These are phyloP conservation scores for Exutisphaerella laricina DNA, from an alignment of 2,329 filamentous ascomycete genomes.

Conservation along the genomic window DNA sequence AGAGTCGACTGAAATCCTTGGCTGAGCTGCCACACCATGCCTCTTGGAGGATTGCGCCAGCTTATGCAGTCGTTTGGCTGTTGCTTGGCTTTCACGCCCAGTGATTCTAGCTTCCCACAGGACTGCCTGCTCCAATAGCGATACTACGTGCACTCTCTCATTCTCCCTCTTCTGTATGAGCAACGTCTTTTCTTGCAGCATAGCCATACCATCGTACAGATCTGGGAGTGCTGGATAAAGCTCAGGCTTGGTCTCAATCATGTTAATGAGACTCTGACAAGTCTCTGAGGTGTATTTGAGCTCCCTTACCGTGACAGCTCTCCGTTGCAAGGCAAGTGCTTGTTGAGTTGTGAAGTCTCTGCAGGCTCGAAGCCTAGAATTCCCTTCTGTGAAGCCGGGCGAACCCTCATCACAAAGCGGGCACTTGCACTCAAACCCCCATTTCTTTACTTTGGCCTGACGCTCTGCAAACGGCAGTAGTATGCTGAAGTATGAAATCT, in stretches of 20 bases:
- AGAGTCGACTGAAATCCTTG: neutral
- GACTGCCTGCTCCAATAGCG: conserved; percentile 11
- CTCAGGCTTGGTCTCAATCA: conserved; percentile 1
- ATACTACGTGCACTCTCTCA: conserved; percentile 10
- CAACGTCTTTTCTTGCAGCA: conserved; percentile 17
- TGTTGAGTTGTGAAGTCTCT: conserved; percentile 13
- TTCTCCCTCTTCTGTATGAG: conserved; percentile 10
- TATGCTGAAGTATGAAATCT: conserved; percentile 24
- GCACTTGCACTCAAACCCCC: conserved; percentile 22
- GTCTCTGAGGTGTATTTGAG: conserved; percentile 8
- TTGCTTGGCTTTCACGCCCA: conserved; percentile 16
- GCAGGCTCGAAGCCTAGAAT: conserved; percentile 10
- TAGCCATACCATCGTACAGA: conserved; percentile 17
- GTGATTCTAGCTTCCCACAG: conserved; percentile 20
- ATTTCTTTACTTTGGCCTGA: conserved; percentile 17
- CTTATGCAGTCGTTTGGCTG: conserved; percentile 15
- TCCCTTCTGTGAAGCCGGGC: conserved; percentile 1
- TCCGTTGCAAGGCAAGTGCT: conserved; percentile 6
- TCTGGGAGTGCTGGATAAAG: conserved; percentile 19
- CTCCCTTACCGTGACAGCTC: conserved; percentile 6
- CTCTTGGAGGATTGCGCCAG: conserved; percentile 15
- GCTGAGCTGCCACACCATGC: neutral
- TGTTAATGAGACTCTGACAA: conserved; percentile 7
- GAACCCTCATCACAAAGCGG: conserved; percentile 13
- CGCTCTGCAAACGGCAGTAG: conserved; percentile 18